Evolutionary conservation across 441 rosid species (phyloP), one percentile per base, ranked within the genome.

Genomic region (Corymbia calophylla): DNA sequence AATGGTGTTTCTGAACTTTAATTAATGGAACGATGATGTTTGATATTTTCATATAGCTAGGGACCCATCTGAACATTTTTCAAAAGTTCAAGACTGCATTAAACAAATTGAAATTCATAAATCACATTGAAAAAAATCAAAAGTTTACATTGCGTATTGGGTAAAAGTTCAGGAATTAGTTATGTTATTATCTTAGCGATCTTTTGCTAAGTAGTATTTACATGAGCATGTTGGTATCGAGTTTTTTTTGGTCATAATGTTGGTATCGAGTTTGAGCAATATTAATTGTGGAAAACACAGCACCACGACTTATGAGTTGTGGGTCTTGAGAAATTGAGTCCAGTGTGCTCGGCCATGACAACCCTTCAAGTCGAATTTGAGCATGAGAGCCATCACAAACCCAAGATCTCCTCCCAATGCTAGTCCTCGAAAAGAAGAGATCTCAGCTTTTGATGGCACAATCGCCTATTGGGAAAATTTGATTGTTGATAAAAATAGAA

Each of bases 401-500:
- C 29, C 51, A 7, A 23, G 51, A 44, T 77, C 49, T 9, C 51
- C 44, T 21, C n/a, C 3, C 0, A 0, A 1, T 9, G n/a, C 51
- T 23, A 23, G 51, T 44, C 82, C 15, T 12, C 6, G 1, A 11
- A 10, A 12, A 29, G 23, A 31, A 9, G 13, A 17, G 12, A 17
- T 16, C 23, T 66, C 19, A 12, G n/a, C 17, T 23, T 47, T 44
- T 0, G 0, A 12, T 12, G 51, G 3, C 51, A 13, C 5, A 14
- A 21, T 2, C 0, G 18, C 18, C 0, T 29, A 2, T 29, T 13
- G 1, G 32, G 9, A 62, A 62, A 62, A 13, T 62, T 29, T 6
- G 68, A 13, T 62, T 13, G 62, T 3, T 0, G 14, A 25, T 25
- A 29, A 10, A 58, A 1, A 58, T 2, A 10, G 0, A 23, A 3